Percentiles rank a stretch among this genome's conserved stretches.
Conservation (phyloP, 2,329 filamentous ascomycete genomes). For the Penicillium nordicum region DNA sequence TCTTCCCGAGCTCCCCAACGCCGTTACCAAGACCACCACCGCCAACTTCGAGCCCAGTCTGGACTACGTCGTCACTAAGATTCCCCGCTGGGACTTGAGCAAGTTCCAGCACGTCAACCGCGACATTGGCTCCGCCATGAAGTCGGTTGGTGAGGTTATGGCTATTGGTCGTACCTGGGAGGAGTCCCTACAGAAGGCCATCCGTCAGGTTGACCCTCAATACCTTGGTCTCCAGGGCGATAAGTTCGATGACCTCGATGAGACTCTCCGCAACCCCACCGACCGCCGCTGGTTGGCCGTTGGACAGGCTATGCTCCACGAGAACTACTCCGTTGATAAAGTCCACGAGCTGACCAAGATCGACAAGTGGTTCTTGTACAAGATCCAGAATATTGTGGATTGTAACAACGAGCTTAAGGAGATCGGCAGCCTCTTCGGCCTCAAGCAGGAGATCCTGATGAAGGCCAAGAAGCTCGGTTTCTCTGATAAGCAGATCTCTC, state of each 20-base stretch:
- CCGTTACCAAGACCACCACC: conserved; percentile 96
- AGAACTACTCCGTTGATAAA: conserved; percentile 88
- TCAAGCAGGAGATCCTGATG: conserved; percentile 83
- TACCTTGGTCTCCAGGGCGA: conserved; percentile 94
- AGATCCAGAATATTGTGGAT: conserved; percentile 95
- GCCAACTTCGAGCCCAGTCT: conserved; percentile 98
- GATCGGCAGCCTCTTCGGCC: conserved; percentile 73
- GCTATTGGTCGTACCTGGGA: conserved; percentile 98
- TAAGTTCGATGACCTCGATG: conserved; percentile 89
- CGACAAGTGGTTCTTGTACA: conserved; percentile 99
- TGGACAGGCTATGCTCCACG: conserved; percentile 95
- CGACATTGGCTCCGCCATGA: conserved; percentile 97
- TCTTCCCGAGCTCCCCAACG: conserved; percentile 92
- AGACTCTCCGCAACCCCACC: conserved; percentile 84
- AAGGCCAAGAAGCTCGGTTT: conserved; percentile 98
- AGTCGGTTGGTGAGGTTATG: conserved; percentile 99
- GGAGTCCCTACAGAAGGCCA: conserved; percentile 98
- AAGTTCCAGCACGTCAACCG: conserved; percentile 99
- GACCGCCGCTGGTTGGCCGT: conserved; percentile 97
- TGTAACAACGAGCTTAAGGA: conserved; percentile 81
- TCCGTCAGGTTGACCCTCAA: conserved; percentile 89
- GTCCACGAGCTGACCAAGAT: conserved; percentile 96
- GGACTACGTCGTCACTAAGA: conserved; percentile 98
- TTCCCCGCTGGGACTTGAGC: conserved; percentile 94
- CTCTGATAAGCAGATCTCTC: conserved; percentile 91